Evolutionary conservation across 352 stramenopile genomes (phyloP).

Genomic region (Phytopythium delawarense): DNA sequence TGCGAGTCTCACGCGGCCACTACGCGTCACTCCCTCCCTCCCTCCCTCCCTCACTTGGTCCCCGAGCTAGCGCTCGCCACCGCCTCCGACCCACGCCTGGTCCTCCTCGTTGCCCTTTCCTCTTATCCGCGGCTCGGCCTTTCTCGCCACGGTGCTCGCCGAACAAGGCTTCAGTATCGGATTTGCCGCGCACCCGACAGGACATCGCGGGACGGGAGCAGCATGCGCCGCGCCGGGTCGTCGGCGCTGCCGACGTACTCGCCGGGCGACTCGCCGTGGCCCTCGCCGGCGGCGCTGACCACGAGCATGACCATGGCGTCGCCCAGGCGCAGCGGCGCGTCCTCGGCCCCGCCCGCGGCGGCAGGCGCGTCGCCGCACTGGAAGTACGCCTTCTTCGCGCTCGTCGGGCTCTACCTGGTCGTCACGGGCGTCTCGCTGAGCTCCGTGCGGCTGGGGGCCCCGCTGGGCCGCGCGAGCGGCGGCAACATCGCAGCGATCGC

Average conservation of each 20-base stretch:
- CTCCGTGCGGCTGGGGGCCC: neutral
- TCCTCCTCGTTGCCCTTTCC: neutral
- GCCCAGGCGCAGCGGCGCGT: neutral
- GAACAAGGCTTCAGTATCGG: neutral
- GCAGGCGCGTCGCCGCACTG: conserved; percentile 10
- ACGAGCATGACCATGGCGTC: conserved; percentile 1
- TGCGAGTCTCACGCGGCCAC: neutral
- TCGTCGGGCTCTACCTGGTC: conserved; percentile 24
- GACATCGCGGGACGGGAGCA: neutral
- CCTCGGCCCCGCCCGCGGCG: neutral
- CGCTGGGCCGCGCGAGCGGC: neutral
- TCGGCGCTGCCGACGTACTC: conserved; percentile 23
- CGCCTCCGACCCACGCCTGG: too few species aligned
- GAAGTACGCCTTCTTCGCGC: conserved; percentile 25
- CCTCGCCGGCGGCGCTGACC: conserved; percentile 5
- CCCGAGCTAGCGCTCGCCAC: too few species aligned
- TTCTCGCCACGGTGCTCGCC: conserved; percentile 1
- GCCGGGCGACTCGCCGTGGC: conserved; percentile 2
- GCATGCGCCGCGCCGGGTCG: conserved; percentile 26
- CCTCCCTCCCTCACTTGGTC: too few species aligned
- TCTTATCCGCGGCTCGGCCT: neutral
- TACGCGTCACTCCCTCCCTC: neutral
- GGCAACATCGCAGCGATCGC: conserved; percentile 1
- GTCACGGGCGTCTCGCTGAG: conserved; percentile 15
- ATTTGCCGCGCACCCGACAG: neutral